Base-by-base conservation (phyloP, 495 filamentous ascomycete genomes). In the Annulohypoxylon bovei region DNA sequence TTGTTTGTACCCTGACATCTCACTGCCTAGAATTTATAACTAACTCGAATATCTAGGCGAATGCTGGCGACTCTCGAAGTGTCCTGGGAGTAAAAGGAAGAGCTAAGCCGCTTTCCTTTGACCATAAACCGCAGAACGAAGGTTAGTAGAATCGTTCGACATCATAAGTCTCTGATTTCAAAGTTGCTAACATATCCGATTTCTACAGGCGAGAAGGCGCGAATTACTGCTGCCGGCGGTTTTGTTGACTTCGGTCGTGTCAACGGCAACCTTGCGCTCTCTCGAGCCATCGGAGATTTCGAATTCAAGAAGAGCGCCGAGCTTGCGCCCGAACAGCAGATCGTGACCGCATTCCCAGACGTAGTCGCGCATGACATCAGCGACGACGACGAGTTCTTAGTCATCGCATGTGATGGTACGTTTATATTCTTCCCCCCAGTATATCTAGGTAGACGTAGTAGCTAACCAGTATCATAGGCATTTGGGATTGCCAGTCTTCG, bases 251-350 rank as follows among this genome's bases (percentile, higher is more conserved):
- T 98, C 75, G 95, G 94, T 53, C 92, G 95, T 76, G 95, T 99
- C 69, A 99, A 99, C 78, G 95, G 95, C 72, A 99, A 99, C 78
- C 89, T 99, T 52, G 95, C 95, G n/a, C 85, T 99, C 39, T 98
- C 96, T 52, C 90, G 95, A 77, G 95, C 95, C 69, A 98, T 99
- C 75, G 95, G 95, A 69, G 95, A 99, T 82, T 99, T 99, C 76
- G 95, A 99, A 79, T 99, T 99, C 87, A 99, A 99, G 88, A 98
- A 98, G 86, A 97, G 95, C 79, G 91, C 94, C 65, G 94, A 97
- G 71, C 88, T 99, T 46, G 89, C 94, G 8, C 95, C 96, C 30
- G 96, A 99, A 76, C 91, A 97, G 77, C 95, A 99, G 78, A 98
- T 99, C 40, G 95, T 99, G 12, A 99, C 95, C 5, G 95, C 96